phyloP scores from a whole-genome alignment of 495 filamentous ascomycete genomes.

The Penicillium silybi region DNA sequence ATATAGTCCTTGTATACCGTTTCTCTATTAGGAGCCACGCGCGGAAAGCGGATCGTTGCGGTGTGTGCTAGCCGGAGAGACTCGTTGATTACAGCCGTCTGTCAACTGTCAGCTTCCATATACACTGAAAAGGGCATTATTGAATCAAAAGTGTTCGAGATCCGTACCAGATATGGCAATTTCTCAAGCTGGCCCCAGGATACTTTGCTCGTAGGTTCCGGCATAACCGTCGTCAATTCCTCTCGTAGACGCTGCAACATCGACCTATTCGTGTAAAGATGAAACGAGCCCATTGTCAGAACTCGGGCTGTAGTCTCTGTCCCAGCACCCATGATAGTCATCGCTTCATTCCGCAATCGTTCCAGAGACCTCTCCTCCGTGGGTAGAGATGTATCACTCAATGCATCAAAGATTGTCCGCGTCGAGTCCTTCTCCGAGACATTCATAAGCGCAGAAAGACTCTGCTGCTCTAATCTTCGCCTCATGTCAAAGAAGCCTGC shows the following conservation, averaged over 20 bases:
- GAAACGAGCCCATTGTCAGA: conserved; percentile 23
- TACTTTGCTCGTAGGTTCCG: conserved; percentile 5
- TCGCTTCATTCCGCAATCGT: conserved; percentile 29
- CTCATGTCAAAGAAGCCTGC: not conserved
- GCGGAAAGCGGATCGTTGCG: not conserved
- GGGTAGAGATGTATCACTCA: not conserved
- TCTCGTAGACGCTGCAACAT: conserved; percentile 14
- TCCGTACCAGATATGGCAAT: conserved; percentile 42
- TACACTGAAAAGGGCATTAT: not conserved
- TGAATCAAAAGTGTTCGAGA: not conserved
- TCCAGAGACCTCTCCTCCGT: conserved; percentile 17
- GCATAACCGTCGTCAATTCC: conserved; percentile 26
- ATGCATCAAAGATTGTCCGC: not conserved
- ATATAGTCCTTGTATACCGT: not conserved
- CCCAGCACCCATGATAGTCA: conserved; percentile 28
- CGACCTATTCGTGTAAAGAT: conserved; percentile 24
- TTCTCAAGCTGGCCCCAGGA: conserved; percentile 32
- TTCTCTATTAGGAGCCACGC: not conserved
- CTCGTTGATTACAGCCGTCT: not conserved
- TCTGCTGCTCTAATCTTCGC: not conserved
- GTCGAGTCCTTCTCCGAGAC: not conserved
- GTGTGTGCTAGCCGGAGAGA: not conserved
- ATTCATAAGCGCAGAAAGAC: not conserved
- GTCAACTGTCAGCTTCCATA: not conserved
- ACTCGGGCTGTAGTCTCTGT: conserved; percentile 32